A percentile compares a stretch with the other conserved stretches of the same genome.
These are phyloP conservation scores for Hanseniaspora occidentalis DNA, from an alignment of 805 yeast genomes.

Conservation along the genomic window DNA sequence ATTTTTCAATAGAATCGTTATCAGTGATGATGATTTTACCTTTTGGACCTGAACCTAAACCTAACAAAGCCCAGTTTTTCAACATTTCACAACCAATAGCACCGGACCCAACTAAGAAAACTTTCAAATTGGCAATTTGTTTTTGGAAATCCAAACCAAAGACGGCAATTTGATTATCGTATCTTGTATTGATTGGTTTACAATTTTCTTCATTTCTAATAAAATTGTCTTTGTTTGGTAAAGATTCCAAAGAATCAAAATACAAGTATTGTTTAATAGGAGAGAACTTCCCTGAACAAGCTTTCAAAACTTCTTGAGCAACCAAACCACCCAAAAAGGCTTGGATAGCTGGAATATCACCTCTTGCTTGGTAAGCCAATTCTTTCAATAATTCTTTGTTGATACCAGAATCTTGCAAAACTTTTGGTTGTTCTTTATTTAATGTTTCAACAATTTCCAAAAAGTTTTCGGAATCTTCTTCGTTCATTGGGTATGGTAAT, in stretches of 20 bases:
- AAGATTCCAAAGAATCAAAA: constrained; percentile 86
- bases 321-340: constrained; percentile 90
- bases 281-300: constrained; percentile 88
- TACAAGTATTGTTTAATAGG: constrained; percentile 88
- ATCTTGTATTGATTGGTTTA: constrained; percentile 66
- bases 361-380: constrained; percentile 73
- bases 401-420: constrained; percentile 40
- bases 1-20: constrained; percentile 89
- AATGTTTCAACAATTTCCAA: constrained; percentile 47
- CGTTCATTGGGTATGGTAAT: constrained; percentile 68
- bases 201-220: constrained; percentile 62
- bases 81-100: constrained; percentile 99
- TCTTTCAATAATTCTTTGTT: constrained; percentile 57
- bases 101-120: constrained; percentile 92
- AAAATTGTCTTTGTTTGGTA: constrained; percentile 48
- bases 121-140: constrained; percentile 59
- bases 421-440: constrained; percentile 36
- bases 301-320: constrained; percentile 94
- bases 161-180: constrained; percentile 92
- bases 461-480: constrained; percentile 60
- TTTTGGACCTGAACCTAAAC: constrained; percentile 81
- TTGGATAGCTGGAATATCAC: constrained; percentile 81
- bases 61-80: constrained; percentile 96
- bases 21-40: constrained; percentile 84
- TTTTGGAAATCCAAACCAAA: constrained; percentile 74